These are phyloP conservation scores for Cercospora sp. DNA, from an alignment of 2,329 filamentous ascomycete genomes.

Conservation along the genomic window DNA sequence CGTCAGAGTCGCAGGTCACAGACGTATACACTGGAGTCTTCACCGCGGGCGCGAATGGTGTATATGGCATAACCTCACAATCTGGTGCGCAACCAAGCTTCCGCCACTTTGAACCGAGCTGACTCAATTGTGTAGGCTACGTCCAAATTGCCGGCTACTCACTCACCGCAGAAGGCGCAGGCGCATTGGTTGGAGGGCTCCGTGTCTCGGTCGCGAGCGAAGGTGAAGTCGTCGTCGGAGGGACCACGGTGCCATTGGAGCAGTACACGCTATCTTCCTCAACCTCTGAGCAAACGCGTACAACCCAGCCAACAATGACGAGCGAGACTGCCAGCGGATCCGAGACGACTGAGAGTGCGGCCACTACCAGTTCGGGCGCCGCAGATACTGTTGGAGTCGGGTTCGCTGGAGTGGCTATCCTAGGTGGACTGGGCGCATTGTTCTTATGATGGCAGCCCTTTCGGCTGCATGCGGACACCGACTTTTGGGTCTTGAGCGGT, in stretches of 20 bases:
- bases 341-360: neutral
- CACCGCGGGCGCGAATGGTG: slow-evolving; percentile 3
- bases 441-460: slow-evolving; percentile 14
- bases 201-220: slow-evolving; percentile 16
- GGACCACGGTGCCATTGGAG: slow-evolving; percentile 13
- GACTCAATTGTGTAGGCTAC: neutral
- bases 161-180: slow-evolving; percentile 20
- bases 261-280: slow-evolving; percentile 5
- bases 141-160: slow-evolving; percentile 26
- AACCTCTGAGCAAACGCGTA: slow-evolving; percentile 8
- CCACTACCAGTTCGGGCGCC: slow-evolving; percentile 10
- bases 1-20: slow-evolving; percentile 2
- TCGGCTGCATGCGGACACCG: neutral
- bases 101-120: neutral
- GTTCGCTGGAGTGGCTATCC: slow-evolving; percentile 14
- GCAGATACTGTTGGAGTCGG: slow-evolving; percentile 12
- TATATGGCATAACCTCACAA: slow-evolving; percentile 7
- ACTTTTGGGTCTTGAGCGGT: neutral
- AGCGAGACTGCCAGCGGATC: neutral
- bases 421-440: slow-evolving; percentile 24
- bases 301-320: neutral
- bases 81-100: neutral
- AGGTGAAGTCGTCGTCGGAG: slow-evolving; percentile 16
- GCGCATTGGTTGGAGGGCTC: slow-evolving; percentile 22
- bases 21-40: slow-evolving; percentile 11